Conservation (phyloP, 495 filamentous ascomycete genomes). For the Lindgomyces ingoldianus region DNA sequence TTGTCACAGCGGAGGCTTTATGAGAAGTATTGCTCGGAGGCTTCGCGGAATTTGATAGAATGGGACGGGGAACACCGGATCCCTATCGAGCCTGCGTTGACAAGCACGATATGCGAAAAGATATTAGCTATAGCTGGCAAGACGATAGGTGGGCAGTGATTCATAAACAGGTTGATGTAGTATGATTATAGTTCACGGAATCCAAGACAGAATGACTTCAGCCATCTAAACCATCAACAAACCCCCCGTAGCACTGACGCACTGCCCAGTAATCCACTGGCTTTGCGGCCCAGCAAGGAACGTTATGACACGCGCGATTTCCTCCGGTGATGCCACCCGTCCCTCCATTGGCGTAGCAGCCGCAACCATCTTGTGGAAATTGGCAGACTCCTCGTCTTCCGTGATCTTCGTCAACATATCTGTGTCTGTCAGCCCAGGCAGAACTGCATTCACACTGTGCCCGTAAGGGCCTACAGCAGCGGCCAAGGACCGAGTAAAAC, state of each 20-base stretch:
- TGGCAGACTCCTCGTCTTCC: neutral
- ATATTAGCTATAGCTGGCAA: neutral
- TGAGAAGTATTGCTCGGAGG: neutral
- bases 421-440: neutral
- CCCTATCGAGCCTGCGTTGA: neutral
- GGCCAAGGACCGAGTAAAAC: neutral
- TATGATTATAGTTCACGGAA: neutral
- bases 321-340: neutral
- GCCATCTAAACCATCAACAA: neutral
- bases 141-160: neutral
- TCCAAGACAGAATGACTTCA: neutral
- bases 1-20: neutral
- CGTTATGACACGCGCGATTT: neutral
- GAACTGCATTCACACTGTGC: neutral
- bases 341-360: neutral
- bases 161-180: neutral
- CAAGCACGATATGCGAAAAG: neutral
- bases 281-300: neutral
- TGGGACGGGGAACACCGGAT: neutral
- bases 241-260: neutral
- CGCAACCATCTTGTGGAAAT: neutral
- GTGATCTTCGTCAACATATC: neutral
- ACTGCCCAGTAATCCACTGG: neutral
- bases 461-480: neutral
- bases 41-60: neutral